phyloP scores from a whole-genome alignment of 176 grass and related monocot genomes.

The Metroxylon sagu region DNA sequence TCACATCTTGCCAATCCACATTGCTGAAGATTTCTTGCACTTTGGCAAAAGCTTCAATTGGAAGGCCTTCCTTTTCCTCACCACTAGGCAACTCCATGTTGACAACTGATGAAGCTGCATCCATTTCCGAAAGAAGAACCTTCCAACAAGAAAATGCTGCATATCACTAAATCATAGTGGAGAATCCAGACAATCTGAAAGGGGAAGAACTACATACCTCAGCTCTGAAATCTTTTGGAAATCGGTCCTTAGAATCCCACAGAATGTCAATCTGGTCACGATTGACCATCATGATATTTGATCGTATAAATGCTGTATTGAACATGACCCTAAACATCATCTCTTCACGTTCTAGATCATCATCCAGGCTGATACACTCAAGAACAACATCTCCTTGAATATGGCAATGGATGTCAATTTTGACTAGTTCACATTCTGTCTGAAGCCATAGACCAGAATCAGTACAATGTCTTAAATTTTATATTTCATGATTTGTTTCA shows the following conservation, averaged over 20 bases:
- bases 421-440: conserved; percentile 66
- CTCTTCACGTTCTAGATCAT: conserved; percentile 58
- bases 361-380: conserved; percentile 67
- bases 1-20: conserved; percentile 62
- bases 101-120: conserved; percentile 45
- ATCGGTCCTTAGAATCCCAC: conserved; percentile 58
- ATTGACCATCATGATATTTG: conserved; percentile 80
- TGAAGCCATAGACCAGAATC: conserved; percentile 35
- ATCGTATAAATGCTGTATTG: conserved; percentile 82
- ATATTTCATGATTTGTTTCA: no score
- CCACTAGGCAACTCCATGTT: conserved; percentile 42
- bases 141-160: conserved; percentile 36
- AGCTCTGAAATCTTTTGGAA: conserved; percentile 62
- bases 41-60: conserved; percentile 77
- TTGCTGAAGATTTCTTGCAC: conserved; percentile 79
- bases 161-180: conserved; percentile 6
- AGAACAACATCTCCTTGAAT: conserved; percentile 93
- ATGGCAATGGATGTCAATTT: conserved; percentile 77
- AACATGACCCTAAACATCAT: conserved; percentile 86
- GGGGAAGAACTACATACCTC: conserved; percentile 39
- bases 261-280: conserved; percentile 69
- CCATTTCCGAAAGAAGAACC: conserved; percentile 92
- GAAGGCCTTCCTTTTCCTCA: conserved; percentile 82
- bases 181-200: no score
- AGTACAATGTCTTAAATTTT: not conserved